Percentiles rank a stretch among this genome's conserved stretches.
Conservation (phyloP, 2,329 filamentous ascomycete genomes). For the Ophiocordyceps robertsii region DNA sequence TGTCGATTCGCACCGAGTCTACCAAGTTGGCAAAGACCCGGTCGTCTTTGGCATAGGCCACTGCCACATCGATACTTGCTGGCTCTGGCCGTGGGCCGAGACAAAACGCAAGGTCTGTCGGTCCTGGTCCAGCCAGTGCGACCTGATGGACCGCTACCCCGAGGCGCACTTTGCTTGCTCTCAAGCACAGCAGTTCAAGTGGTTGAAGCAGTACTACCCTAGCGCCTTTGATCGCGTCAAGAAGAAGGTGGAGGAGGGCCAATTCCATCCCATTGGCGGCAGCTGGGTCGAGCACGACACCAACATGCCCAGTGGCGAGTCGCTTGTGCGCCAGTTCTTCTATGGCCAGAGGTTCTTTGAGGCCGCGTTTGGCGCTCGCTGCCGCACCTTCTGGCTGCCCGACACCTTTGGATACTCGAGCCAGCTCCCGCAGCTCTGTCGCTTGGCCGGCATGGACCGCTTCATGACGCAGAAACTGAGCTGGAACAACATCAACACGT, state of each 20-base stretch:
- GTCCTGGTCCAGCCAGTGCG: slow-evolving; percentile 94
- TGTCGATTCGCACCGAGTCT: slow-evolving; percentile 74
- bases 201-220: slow-evolving; percentile 84
- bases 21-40: slow-evolving; percentile 58
- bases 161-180: slow-evolving; percentile 88
- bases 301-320: slow-evolving; percentile 92
- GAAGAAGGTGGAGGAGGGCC: slow-evolving; percentile 75
- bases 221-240: slow-evolving; percentile 83
- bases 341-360: slow-evolving; percentile 95
- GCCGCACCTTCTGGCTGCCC: slow-evolving; percentile 89
- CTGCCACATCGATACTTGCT: slow-evolving; percentile 96
- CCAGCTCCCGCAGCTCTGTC: slow-evolving; percentile 86
- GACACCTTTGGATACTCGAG: slow-evolving; percentile 97
- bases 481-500: slow-evolving; percentile 99
- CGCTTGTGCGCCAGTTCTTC: slow-evolving; percentile 82
- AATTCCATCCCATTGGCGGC: slow-evolving; percentile 88
- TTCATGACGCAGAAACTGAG: slow-evolving; percentile 98
- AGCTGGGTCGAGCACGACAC: slow-evolving; percentile 99
- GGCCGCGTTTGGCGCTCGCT: slow-evolving; percentile 78
- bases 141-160: slow-evolving; percentile 87
- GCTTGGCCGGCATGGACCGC: slow-evolving; percentile 85
- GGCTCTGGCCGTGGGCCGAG: slow-evolving; percentile 97
- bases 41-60: slow-evolving; percentile 85
- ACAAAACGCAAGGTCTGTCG: slow-evolving; percentile 92
- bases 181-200: slow-evolving; percentile 96